These are phyloP conservation scores for Lachnellula arida DNA, from an alignment of 2,329 filamentous ascomycete genomes.

Conservation along the genomic window DNA sequence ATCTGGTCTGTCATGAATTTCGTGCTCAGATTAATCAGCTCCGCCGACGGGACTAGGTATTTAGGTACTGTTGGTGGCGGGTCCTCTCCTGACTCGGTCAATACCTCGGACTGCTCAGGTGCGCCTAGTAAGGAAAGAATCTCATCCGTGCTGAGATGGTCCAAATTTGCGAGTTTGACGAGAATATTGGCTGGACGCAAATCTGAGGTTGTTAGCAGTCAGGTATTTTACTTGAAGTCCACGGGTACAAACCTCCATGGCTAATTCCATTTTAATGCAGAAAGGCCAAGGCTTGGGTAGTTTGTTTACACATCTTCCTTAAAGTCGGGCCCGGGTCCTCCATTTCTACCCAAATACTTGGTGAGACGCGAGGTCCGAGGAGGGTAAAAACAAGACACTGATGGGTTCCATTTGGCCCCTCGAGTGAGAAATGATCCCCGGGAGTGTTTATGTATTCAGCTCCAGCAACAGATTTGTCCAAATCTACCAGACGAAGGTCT, in stretches of 20 bases:
- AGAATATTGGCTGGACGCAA: slow-evolving; percentile 8
- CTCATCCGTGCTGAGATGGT: slow-evolving; percentile 2
- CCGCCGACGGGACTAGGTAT: not conserved
- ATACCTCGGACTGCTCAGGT: not conserved
- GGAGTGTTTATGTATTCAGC: slow-evolving; percentile 3
- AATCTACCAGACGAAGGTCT: not conserved
- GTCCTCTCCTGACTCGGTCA: slow-evolving; percentile 1
- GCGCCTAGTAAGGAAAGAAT: not conserved
- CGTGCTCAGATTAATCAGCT: not conserved
- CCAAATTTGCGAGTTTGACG: not conserved
- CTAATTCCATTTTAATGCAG: not conserved
- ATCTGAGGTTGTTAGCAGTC: not conserved
- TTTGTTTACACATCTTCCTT: not conserved
- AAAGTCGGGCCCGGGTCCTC: not conserved
- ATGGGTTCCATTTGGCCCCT: slow-evolving; percentile 8
- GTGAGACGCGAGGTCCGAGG: not conserved
- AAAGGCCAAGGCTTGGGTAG: not conserved
- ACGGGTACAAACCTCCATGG: not conserved
- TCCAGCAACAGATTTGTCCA: not conserved
- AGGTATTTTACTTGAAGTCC: not conserved
- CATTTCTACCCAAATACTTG: not conserved
- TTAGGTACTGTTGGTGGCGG: not conserved
- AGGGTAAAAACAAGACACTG: slow-evolving; percentile 1
- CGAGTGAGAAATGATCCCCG: slow-evolving; percentile 1
- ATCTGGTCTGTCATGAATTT: not conserved